Percentiles rank a stretch among this genome's conserved stretches.
These are phyloP conservation scores for Claviceps monticola DNA, from an alignment of 2,329 filamentous ascomycete species.

Conservation along the genomic window DNA sequence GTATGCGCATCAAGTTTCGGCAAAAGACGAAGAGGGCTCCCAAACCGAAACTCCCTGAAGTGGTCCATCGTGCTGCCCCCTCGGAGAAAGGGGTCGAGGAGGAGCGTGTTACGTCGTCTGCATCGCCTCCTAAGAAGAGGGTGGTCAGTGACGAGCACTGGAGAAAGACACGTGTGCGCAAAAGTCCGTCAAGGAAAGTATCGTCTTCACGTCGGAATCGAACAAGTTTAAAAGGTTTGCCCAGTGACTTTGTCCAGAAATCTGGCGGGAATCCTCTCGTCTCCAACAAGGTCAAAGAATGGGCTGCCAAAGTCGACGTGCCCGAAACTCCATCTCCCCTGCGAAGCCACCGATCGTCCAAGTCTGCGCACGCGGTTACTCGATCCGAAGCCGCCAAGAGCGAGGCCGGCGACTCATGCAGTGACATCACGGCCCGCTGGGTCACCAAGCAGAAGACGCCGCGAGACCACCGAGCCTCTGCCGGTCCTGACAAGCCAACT, in stretches of 20 bases:
- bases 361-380: conserved; percentile 17
- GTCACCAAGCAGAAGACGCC: conserved; percentile 4
- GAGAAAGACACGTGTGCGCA: conserved; percentile 47
- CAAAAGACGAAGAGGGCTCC: conserved; percentile 28
- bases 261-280: conserved; percentile 41
- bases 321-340: conserved; percentile 24
- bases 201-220: conserved; percentile 17
- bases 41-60: conserved; percentile 12
- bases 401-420: conserved; percentile 14
- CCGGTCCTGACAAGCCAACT: conserved; percentile 6
- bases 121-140: conserved; percentile 65
- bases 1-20: conserved; percentile 40
- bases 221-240: conserved; percentile 20
- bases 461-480: conserved; percentile 16
- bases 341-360: conserved; percentile 23
- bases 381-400: conserved; percentile 15
- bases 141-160: conserved; percentile 91
- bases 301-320: conserved; percentile 42
- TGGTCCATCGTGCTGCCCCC: conserved; percentile 13
- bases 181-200: conserved; percentile 30
- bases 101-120: conserved; percentile 17
- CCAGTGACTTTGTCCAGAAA: conserved; percentile 42
- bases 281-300: conserved; percentile 46
- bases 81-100: conserved; percentile 11
- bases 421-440: conserved; percentile 14